Evolutionary conservation across 1,139 yeast species (phyloP).

Genomic region (Hemisphaericaspora subhashii): DNA sequence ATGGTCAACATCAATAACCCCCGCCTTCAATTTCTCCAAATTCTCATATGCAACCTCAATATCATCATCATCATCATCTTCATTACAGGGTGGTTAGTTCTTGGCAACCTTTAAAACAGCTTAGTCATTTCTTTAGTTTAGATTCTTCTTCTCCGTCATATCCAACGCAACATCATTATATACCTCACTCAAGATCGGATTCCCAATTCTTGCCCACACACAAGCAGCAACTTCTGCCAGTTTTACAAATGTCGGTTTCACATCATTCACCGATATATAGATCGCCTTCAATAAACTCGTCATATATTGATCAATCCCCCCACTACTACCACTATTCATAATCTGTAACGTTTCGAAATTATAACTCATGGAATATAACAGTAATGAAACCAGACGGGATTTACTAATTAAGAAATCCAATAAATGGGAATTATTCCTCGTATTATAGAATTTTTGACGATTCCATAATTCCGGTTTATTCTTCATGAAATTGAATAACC

Average conservation of each 20-base stretch:
- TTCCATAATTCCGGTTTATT: conserved; percentile 61
- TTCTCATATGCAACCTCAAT: conserved; percentile 33
- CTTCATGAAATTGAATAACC: conserved; percentile 74
- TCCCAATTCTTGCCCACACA: conserved; percentile 56
- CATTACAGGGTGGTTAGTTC: too few relatives aligned
- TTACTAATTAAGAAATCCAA: conserved; percentile 61
- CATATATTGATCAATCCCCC: conserved; percentile 41
- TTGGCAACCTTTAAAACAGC: too few relatives aligned
- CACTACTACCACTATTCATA: conserved; percentile 57
- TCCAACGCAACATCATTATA: conserved; percentile 47
- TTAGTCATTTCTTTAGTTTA: too few relatives aligned
- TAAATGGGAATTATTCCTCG: conserved; percentile 35
- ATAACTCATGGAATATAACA: conserved; percentile 57
- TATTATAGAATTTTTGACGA: conserved; percentile 38
- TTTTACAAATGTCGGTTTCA: conserved; percentile 39
- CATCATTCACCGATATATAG: conserved; percentile 50
- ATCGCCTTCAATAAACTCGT: conserved; percentile 57
- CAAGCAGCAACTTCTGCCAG: conserved; percentile 47
- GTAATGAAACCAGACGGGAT: conserved; percentile 52
- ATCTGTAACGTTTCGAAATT: conserved; percentile 59
- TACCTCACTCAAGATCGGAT: conserved; percentile 41
- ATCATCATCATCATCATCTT: too few relatives aligned
- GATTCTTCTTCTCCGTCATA: conserved; percentile 33
- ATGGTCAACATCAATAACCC: conserved; percentile 24
- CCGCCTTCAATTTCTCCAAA: conserved; percentile 26